phyloP scores from a whole-genome alignment of 2,329 filamentous ascomycete species.

The Botrytis porri region DNA sequence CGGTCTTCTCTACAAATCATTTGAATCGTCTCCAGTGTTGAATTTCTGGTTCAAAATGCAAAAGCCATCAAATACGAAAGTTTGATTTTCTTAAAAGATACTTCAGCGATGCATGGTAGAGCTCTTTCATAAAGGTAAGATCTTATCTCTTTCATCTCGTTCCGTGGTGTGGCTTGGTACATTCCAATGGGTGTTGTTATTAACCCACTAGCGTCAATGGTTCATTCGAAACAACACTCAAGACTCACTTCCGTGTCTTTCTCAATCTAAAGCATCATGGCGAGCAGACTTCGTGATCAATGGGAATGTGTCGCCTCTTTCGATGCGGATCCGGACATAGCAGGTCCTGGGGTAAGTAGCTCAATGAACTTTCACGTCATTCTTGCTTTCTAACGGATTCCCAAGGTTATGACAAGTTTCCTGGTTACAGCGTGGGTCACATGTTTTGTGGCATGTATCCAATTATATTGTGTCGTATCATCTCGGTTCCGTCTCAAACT shows the following conservation, averaged over 20 bases:
- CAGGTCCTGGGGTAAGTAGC: constrained; percentile 22
- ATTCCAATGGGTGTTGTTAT: neutral
- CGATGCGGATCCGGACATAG: constrained; percentile 22
- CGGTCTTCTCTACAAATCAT: neutral
- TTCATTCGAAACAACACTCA: neutral
- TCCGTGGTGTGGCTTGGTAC: constrained; percentile 1
- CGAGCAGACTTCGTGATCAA: neutral
- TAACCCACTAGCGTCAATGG: neutral
- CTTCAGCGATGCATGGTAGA: neutral
- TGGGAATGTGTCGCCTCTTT: constrained; percentile 16
- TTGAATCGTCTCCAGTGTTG: neutral
- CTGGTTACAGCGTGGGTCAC: constrained; percentile 23
- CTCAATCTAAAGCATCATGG: neutral
- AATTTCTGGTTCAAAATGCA: neutral
- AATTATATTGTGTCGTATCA: constrained; percentile 19
- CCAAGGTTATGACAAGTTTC: constrained; percentile 23
- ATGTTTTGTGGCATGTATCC: constrained; percentile 21
- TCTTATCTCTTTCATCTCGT: neutral
- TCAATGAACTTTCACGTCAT: neutral
- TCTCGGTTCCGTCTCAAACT: constrained; percentile 1
- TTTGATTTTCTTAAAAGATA: neutral
- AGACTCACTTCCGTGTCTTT: neutral
- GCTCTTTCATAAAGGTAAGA: neutral
- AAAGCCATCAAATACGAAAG: neutral
- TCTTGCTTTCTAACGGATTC: neutral